phyloP scores from a whole-genome alignment of 345 rosid species.

The Populus davidiana region DNA sequence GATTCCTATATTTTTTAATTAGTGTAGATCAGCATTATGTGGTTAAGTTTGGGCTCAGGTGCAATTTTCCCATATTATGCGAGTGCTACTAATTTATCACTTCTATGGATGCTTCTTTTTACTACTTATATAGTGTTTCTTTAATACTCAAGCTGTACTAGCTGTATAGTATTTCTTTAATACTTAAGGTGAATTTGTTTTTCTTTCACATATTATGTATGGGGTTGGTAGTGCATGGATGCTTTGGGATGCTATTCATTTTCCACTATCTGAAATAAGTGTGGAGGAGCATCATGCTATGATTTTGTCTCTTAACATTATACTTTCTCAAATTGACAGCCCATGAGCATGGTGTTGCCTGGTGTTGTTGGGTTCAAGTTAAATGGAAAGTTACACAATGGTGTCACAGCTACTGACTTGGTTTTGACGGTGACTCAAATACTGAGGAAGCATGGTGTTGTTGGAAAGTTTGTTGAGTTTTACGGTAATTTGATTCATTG shows the following conservation, averaged over 20 bases:
- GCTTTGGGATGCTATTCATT: not conserved
- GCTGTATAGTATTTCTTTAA: too few species aligned
- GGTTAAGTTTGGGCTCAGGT: not conserved
- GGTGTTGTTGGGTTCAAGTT: slow-evolving; percentile 86
- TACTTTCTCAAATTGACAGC: slow-evolving; percentile 41
- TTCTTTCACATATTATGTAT: too few species aligned
- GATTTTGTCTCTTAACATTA: slow-evolving; percentile 12
- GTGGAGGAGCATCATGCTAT: not conserved
- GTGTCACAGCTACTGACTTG: slow-evolving; percentile 91
- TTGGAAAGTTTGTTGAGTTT: slow-evolving; percentile 37
- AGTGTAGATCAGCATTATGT: not conserved
- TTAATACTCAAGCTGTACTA: too few species aligned
- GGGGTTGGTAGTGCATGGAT: too few species aligned
- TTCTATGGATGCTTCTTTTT: too few species aligned
- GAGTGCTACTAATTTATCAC: too few species aligned
- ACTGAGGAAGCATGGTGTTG: slow-evolving; percentile 72
- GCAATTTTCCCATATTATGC: not conserved
- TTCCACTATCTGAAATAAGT: not conserved
- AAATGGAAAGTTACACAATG: slow-evolving; percentile 56
- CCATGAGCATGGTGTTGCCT: slow-evolving; percentile 95
- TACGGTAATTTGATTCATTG: slow-evolving; percentile 18
- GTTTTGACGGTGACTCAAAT: slow-evolving; percentile 86
- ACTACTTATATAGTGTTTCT: too few species aligned
- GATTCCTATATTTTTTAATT: not conserved
- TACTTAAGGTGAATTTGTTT: too few species aligned